Conservation (phyloP, 2,329 filamentous ascomycete species). For the Trichophyton schoenleinii region DNA sequence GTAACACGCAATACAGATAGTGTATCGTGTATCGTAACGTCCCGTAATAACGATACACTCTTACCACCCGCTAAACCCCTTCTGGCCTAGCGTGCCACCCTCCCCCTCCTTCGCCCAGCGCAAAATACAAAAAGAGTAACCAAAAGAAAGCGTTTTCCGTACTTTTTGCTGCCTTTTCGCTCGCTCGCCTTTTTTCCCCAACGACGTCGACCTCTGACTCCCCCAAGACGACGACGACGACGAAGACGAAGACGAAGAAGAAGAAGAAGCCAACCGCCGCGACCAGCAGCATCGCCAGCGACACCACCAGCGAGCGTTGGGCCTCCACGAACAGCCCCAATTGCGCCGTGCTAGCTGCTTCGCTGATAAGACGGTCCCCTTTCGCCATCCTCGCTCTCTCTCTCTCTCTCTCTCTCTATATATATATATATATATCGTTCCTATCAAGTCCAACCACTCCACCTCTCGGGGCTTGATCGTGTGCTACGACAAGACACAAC, state of each 20-base stretch:
- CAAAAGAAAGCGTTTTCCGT: no score
- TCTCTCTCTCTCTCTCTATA: no score
- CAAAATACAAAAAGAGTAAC: background rate
- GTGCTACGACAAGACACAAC: background rate
- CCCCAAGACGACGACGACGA: no score
- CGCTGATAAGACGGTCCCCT: background rate
- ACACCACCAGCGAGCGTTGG: no score
- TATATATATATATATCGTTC: background rate
- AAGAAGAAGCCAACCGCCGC: no score
- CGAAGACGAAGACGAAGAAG: no score
- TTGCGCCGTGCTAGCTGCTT: background rate
- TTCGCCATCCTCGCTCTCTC: background rate
- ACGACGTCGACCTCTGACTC: no score
- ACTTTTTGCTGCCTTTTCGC: no score
- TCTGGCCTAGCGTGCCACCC: background rate
- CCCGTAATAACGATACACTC: background rate
- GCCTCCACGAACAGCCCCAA: background rate
- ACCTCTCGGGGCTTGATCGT: conserved; percentile 1
- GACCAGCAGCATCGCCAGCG: no score
- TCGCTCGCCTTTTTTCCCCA: no score
- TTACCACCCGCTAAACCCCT: background rate
- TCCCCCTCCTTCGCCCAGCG: background rate
- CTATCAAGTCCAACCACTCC: background rate
- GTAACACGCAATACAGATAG: background rate
- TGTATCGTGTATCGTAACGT: background rate